Conservation (phyloP, 345 rosid species). For the Schrenkiella parvula region DNA sequence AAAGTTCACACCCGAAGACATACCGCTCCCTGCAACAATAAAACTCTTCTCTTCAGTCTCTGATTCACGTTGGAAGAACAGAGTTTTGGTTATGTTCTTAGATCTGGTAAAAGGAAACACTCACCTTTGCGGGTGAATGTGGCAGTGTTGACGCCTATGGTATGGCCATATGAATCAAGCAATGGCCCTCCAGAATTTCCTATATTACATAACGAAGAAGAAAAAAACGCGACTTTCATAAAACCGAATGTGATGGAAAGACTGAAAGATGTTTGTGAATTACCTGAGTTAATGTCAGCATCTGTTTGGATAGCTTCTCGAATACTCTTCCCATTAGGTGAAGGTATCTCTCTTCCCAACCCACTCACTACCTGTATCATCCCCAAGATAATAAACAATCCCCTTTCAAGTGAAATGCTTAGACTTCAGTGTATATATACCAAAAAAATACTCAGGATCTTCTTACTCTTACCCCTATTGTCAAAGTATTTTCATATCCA, state of each 20-base stretch:
- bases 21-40: conserved; percentile 59
- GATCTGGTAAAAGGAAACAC: neutral
- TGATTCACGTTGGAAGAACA: neutral
- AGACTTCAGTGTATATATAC: neutral
- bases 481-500: conserved; percentile 87
- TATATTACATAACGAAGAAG: neutral
- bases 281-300: conserved; percentile 80
- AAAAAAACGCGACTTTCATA: neutral
- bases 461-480: conserved; percentile 69
- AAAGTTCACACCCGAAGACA: conserved; percentile 81
- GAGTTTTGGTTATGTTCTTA: neutral
- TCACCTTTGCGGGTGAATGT: conserved; percentile 84
- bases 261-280: neutral
- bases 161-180: conserved; percentile 74
- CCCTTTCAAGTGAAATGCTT: neutral
- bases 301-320: conserved; percentile 86
- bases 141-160: conserved; percentile 84
- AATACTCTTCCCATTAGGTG: conserved; percentile 78
- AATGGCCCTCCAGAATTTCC: conserved; percentile 85
- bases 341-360: conserved; percentile 80
- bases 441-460: neutral
- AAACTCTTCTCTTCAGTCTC: neutral
- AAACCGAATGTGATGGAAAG: neutral
- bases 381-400: neutral
- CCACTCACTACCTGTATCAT: conserved; percentile 77